These are phyloP conservation scores for Cenchrus americanus DNA, from an alignment of 176 grass and related monocot species.

Conservation along the genomic window DNA sequence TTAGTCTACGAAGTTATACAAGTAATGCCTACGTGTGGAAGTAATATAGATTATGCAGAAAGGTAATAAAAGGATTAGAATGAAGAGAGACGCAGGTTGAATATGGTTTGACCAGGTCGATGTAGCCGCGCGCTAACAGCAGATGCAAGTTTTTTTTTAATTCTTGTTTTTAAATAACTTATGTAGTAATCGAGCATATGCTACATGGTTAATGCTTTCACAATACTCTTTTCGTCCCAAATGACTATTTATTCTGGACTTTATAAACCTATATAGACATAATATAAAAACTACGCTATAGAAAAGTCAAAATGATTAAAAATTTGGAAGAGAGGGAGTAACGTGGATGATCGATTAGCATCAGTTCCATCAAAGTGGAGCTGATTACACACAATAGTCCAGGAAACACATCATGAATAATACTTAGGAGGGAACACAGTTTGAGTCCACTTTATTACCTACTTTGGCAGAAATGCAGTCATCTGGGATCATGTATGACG, in stretches of 20 bases:
- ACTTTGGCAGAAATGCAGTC: not conserved
- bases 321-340: too few relatives aligned
- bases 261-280: too few relatives aligned
- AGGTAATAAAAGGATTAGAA: conserved; percentile 29
- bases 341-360: not conserved
- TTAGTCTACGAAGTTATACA: conserved; percentile 21
- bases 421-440: too few relatives aligned
- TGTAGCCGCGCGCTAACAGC: too few relatives aligned
- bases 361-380: not conserved
- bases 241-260: too few relatives aligned
- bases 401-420: not conserved
- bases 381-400: not conserved
- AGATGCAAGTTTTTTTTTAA: not conserved
- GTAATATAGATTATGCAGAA: conserved; percentile 7
- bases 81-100: conserved; percentile 35
- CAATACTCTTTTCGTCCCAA: not conserved
- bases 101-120: conserved; percentile 37
- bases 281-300: too few relatives aligned
- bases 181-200: too few relatives aligned
- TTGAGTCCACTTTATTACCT: not conserved
- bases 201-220: not conserved
- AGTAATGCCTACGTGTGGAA: conserved; percentile 19
- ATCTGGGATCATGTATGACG: not conserved
- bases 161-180: too few relatives aligned
- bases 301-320: too few relatives aligned